Evolutionary conservation across 2,329 filamentous ascomycete species (phyloP).

Genomic region (Exophiala sp.): DNA sequence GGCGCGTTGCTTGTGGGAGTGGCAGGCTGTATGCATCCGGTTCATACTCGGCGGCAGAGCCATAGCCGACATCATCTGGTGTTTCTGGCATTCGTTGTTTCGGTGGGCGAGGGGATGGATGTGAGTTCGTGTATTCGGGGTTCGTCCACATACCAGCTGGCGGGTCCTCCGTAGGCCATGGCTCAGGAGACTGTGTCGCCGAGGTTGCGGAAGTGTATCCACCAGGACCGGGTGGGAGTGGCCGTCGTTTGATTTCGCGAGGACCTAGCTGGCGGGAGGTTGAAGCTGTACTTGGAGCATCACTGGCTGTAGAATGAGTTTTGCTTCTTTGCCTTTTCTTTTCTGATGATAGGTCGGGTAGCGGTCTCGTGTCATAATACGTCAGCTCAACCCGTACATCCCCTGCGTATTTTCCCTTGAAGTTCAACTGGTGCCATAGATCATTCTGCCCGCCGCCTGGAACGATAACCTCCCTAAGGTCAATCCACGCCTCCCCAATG

Average conservation of each 20-base stretch:
- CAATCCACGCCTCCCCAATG: slow-evolving; percentile 90
- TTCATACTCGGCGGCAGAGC: slow-evolving; percentile 13
- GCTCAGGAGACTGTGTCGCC: slow-evolving; percentile 3
- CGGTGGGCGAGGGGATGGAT: slow-evolving; percentile 21
- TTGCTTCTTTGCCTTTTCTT: slow-evolving; percentile 47
- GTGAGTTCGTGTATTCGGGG: slow-evolving; percentile 10
- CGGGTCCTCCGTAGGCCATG: slow-evolving; percentile 7
- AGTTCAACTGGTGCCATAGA: slow-evolving; percentile 81
- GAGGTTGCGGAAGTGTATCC: slow-evolving; percentile 13
- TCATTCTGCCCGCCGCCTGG: slow-evolving; percentile 89
- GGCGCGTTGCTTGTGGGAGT: not conserved
- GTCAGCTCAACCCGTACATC: slow-evolving; percentile 94
- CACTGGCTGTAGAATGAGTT: slow-evolving; percentile 33
- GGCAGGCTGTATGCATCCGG: slow-evolving; percentile 15
- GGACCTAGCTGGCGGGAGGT: slow-evolving; percentile 52
- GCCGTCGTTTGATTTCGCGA: slow-evolving; percentile 65
- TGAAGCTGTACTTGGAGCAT: slow-evolving; percentile 27
- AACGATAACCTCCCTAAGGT: slow-evolving; percentile 72
- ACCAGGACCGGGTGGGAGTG: slow-evolving; percentile 69
- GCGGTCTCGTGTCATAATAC: slow-evolving; percentile 84
- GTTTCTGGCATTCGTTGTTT: slow-evolving; percentile 24
- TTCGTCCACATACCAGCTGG: slow-evolving; percentile 34
- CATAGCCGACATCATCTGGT: slow-evolving; percentile 23
- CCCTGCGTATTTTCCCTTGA: slow-evolving; percentile 89
- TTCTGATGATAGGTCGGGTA: slow-evolving; percentile 61